A percentile compares a stretch with the other conserved stretches of the same genome.
These are phyloP conservation scores for Vararia minispora DNA, from an alignment of 768 basidiomycete species.

Conservation along the genomic window DNA sequence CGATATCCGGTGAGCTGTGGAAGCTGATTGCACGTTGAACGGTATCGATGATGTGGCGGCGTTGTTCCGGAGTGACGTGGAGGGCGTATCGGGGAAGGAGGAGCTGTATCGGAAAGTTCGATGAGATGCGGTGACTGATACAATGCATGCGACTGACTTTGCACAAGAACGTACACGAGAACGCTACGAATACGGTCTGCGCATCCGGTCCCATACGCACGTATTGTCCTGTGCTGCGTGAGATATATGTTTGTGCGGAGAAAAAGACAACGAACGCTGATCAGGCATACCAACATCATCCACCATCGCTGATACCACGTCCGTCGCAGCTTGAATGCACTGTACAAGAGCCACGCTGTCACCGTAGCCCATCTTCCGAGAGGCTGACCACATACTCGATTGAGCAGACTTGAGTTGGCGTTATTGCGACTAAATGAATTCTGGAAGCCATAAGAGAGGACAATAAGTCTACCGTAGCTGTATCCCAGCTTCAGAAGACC, in stretches of 20 bases:
- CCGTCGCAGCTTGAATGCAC: constrained; percentile 59
- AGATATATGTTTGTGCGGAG: too few species aligned
- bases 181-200: constrained; percentile 21
- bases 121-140: background rate
- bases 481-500: constrained; percentile 51
- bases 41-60: constrained; percentile 15
- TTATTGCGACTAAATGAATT: constrained; percentile 56
- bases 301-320: constrained; percentile 52
- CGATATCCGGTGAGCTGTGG: constrained; percentile 17
- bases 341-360: constrained; percentile 18
- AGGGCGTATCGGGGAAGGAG: constrained; percentile 20
- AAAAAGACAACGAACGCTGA: constrained; percentile 32
- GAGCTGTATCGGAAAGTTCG: constrained; percentile 9
- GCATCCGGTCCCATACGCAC: constrained; percentile 22
- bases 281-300: constrained; percentile 44
- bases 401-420: constrained; percentile 51
- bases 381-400: constrained; percentile 36
- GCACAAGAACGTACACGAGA: constrained; percentile 22
- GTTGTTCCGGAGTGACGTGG: constrained; percentile 16
- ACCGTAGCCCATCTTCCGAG: constrained; percentile 1
- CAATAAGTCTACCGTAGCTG: constrained; percentile 59
- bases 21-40: constrained; percentile 18
- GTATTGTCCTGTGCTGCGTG: constrained; percentile 8
- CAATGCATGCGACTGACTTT: constrained; percentile 10
- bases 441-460: constrained; percentile 68